Conservation (phyloP, 1,284 basidiomycete genomes). For the Bjerkandera adusta region DNA sequence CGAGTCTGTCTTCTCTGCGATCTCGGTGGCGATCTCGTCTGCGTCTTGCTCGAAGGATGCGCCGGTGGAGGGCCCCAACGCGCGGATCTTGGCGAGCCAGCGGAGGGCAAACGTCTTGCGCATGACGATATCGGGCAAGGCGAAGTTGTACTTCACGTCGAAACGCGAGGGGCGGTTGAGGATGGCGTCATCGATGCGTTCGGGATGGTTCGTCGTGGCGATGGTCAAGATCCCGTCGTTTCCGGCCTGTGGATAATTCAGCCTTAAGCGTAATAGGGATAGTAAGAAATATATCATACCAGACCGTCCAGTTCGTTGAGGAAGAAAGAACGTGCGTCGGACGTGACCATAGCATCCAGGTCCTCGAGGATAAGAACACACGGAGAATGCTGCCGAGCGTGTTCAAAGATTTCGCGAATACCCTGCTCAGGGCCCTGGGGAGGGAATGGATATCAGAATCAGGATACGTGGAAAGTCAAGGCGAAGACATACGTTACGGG, state of each 20-base stretch:
- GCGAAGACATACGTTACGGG: conserved; percentile 13
- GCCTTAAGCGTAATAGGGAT: no score
- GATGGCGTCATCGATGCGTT: conserved; percentile 43
- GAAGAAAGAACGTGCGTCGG: conserved; percentile 41
- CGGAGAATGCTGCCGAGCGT: conserved; percentile 34
- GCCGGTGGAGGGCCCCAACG: conserved; percentile 1
- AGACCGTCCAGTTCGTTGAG: conserved; percentile 45
- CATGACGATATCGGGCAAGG: conserved; percentile 21
- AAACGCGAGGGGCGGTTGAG: conserved; percentile 46
- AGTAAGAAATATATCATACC: conserved; percentile 14
- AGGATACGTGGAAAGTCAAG: background rate
- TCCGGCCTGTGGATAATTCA: conserved; percentile 15
- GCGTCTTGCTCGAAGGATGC: conserved; percentile 14
- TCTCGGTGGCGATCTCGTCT: conserved; percentile 18
- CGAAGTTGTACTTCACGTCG: conserved; percentile 45
- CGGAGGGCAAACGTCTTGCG: conserved; percentile 24
- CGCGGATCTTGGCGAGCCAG: conserved; percentile 24
- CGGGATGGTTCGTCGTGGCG: conserved; percentile 48
- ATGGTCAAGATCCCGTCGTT: conserved; percentile 32
- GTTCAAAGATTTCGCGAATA: conserved; percentile 31
- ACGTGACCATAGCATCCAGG: conserved; percentile 40
- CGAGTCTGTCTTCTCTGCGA: conserved; percentile 26
- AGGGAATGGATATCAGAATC: conserved; percentile 1
- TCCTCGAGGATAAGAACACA: conserved; percentile 47
- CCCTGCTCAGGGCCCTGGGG: conserved; percentile 29